Evolutionary conservation across 2,329 filamentous ascomycete species (phyloP).

Genomic region (Botrytis hyacinthi): DNA sequence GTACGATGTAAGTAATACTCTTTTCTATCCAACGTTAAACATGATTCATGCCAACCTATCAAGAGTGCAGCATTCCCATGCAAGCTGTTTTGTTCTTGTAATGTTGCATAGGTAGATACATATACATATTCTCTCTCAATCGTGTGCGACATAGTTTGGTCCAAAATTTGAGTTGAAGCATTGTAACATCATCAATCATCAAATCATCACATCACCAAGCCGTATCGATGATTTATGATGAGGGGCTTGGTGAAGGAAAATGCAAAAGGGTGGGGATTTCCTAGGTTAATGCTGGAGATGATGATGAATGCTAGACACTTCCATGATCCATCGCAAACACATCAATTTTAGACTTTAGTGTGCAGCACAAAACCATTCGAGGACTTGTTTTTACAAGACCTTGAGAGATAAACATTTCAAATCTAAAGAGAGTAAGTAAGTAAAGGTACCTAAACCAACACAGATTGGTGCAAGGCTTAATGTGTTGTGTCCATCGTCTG

Average conservation of each 20-base stretch:
- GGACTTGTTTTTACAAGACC: neutral
- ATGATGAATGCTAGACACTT: neutral
- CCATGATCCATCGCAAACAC: slow-evolving; percentile 2
- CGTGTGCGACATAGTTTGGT: slow-evolving; percentile 20
- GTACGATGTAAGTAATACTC: neutral
- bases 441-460: neutral
- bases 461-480: slow-evolving; percentile 4
- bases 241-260: slow-evolving; percentile 11
- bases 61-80: neutral
- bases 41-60: slow-evolving; percentile 15
- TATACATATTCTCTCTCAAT: slow-evolving; percentile 10
- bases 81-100: slow-evolving; percentile 9
- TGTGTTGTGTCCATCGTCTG: slow-evolving; percentile 9
- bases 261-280: neutral
- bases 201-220: slow-evolving; percentile 1
- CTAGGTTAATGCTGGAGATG: neutral
- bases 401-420: slow-evolving; percentile 8
- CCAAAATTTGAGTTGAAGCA: slow-evolving; percentile 1
- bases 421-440: neutral
- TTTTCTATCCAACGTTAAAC: neutral
- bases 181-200: slow-evolving; percentile 2
- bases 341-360: slow-evolving; percentile 1
- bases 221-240: neutral
- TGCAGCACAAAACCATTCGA: neutral
- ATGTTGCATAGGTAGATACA: neutral